A percentile compares a stretch with the other conserved stretches of the same genome.
phyloP scores from a whole-genome alignment of 2,329 filamentous ascomycete genomes.

The Talaromyces sp. region DNA sequence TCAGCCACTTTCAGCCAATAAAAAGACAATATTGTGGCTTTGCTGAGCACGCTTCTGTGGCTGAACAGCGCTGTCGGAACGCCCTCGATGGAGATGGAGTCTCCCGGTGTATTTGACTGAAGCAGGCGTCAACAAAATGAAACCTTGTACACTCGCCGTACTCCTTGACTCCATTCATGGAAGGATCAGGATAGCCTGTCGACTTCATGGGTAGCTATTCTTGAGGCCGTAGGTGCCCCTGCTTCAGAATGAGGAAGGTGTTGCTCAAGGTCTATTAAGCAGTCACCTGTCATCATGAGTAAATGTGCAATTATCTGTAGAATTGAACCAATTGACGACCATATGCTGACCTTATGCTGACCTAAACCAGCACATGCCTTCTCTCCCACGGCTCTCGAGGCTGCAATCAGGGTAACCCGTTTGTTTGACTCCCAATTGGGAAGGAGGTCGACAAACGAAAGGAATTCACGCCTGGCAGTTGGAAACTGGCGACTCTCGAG shows the following conservation, averaged over 20 bases:
- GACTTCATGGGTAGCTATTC: not conserved
- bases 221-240: too few relatives aligned
- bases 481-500: not conserved
- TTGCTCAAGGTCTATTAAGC: not conserved
- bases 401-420: not conserved
- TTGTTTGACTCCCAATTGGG: not conserved
- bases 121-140: not conserved
- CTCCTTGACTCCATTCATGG: not conserved
- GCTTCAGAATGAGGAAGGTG: not conserved
- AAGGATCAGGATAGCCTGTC: not conserved
- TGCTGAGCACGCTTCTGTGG: not conserved
- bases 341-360: not conserved
- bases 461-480: not conserved
- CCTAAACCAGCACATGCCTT: not conserved
- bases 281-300: not conserved
- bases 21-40: not conserved
- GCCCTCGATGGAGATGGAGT: not conserved
- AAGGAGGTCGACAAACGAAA: not conserved
- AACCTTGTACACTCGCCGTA: not conserved
- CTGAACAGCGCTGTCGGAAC: not conserved
- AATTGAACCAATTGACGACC: not conserved
- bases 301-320: not conserved
- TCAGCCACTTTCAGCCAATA: not conserved
- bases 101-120: not conserved
- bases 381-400: not conserved